phyloP scores from a whole-genome alignment of 768 basidiomycete species.

The Cyathus striatus region DNA sequence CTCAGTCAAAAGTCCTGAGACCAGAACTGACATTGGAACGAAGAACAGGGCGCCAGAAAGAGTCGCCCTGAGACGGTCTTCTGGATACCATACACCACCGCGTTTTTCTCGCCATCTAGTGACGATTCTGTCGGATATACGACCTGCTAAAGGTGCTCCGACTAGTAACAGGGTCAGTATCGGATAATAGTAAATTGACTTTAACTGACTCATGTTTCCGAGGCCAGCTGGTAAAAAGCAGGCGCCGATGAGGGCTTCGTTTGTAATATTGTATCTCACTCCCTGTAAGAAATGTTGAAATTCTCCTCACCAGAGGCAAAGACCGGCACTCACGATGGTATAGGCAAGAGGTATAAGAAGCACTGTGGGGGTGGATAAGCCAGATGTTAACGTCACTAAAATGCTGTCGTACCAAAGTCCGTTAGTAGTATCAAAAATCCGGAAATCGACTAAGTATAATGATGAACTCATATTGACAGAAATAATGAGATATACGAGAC shows the following conservation, averaged over 20 bases:
- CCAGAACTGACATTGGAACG: constrained; percentile 42
- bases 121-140: constrained; percentile 45
- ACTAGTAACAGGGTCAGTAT: constrained; percentile 32
- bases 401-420: constrained; percentile 33
- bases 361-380: constrained; percentile 25
- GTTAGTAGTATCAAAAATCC: constrained; percentile 23
- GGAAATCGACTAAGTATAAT: constrained; percentile 22
- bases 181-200: no score
- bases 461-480: background rate
- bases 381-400: background rate
- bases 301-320: background rate
- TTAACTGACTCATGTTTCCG: constrained; percentile 44
- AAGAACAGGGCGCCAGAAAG: constrained; percentile 36
- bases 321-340: constrained; percentile 46
- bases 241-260: constrained; percentile 45
- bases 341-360: constrained; percentile 59
- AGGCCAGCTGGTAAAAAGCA: constrained; percentile 49
- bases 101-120: constrained; percentile 34
- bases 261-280: constrained; percentile 41
- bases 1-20: constrained; percentile 35
- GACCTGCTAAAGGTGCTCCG: constrained; percentile 49
- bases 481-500: constrained; percentile 13
- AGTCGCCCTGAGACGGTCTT: constrained; percentile 50
- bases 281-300: constrained; percentile 31
- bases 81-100: constrained; percentile 49